Conservation (phyloP, 192 early-diverging fungal genomes). For the Backusella liffmaniae region DNA sequence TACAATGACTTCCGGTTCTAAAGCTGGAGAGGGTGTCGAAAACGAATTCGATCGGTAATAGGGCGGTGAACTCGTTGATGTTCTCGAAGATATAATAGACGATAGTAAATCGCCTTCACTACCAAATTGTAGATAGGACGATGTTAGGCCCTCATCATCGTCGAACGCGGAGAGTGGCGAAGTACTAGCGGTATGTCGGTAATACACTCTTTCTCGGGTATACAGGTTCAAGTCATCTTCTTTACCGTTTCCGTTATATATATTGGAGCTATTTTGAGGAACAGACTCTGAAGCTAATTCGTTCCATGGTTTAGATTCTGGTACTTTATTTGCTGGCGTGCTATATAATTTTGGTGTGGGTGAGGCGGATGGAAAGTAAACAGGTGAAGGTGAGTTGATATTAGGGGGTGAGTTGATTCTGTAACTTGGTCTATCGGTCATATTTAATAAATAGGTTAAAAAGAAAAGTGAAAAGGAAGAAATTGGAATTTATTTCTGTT, state of each 20-base stretch:
- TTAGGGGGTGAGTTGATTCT: constrained; percentile 3
- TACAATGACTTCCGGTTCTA: neutral
- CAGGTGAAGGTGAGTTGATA: constrained; percentile 1
- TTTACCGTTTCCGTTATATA: neutral
- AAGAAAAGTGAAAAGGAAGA: neutral
- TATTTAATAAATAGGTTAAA: neutral
- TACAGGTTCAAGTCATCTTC: neutral
- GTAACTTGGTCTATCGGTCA: constrained; percentile 5
- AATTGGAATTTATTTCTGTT: neutral
- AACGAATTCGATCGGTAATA: neutral
- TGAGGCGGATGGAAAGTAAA: constrained; percentile 11
- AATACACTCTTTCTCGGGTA: neutral
- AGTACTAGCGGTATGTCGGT: neutral
- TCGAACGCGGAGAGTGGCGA: neutral
- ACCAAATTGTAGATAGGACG: neutral
- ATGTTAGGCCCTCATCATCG: neutral
- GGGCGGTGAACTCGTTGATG: neutral
- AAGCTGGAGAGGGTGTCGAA: neutral
- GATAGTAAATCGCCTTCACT: constrained; percentile 2
- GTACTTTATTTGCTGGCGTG: constrained; percentile 6
- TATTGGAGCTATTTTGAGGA: neutral
- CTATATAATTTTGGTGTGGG: constrained; percentile 2
- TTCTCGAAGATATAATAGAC: neutral
- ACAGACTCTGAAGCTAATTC: constrained; percentile 2
- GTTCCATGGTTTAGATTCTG: constrained; percentile 2